A percentile compares a stretch with the other conserved stretches of the same genome.
phyloP scores from a whole-genome alignment of 129 eudicot species.

The Pulicaria dysenterica region DNA sequence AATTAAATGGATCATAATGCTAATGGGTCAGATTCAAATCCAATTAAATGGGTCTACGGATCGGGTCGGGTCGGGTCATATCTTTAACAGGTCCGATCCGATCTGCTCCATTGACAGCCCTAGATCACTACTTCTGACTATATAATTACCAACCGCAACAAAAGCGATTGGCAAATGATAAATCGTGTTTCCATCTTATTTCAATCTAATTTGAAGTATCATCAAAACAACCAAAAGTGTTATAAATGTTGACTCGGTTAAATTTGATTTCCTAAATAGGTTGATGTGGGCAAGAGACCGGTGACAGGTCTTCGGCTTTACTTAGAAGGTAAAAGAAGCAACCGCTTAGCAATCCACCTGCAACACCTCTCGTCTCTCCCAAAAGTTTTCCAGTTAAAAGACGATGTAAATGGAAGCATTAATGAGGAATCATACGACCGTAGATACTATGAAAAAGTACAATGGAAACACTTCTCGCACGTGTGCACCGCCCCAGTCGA shows the following conservation, averaged over 20 bases:
- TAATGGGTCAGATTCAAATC: too few species aligned
- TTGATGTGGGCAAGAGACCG: conserved; percentile 96
- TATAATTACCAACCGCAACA: not conserved
- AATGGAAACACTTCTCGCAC: conserved; percentile 96
- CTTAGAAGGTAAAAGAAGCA: conserved; percentile 91
- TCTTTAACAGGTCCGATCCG: too few species aligned
- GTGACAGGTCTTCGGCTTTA: conserved; percentile 91
- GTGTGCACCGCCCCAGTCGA: conserved; percentile 98
- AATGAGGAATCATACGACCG: conserved; percentile 64
- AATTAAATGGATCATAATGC: too few species aligned
- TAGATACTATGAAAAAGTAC: conserved; percentile 83
- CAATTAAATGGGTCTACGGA: too few species aligned
- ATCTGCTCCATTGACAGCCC: too few species aligned
- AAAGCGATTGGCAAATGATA: too few species aligned
- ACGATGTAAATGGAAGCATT: conserved; percentile 56
- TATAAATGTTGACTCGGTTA: not conserved
- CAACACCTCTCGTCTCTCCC: conserved; percentile 98
- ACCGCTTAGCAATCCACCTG: conserved; percentile 84
- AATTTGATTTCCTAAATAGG: conserved; percentile 46
- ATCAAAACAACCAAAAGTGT: not conserved
- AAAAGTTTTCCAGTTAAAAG: conserved; percentile 70
- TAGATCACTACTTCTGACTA: too few species aligned
- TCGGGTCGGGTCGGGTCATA: too few species aligned
- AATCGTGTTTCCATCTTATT: too few species aligned
- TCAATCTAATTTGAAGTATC: not conserved